Base-by-base conservation (phyloP, 345 rosid species). In the Psidium friedrichsthalianum region DNA sequence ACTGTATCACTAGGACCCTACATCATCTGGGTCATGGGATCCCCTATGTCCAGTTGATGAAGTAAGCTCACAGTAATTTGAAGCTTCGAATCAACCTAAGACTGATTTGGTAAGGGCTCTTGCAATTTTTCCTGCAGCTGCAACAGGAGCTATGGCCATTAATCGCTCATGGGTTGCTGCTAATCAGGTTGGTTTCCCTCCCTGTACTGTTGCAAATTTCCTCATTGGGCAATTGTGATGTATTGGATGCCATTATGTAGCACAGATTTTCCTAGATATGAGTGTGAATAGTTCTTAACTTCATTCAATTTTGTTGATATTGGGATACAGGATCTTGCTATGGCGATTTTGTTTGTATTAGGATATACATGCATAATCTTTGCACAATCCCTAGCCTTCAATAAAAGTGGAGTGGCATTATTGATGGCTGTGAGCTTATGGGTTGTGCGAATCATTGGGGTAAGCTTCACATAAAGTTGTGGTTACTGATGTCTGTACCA, bases 341-440 rank as follows among this genome's bases (percentile, higher is more conserved):
- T 96, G 99, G 98, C 94, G 51, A 87, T 97, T 87, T 90, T 96
- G 85, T 97, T 97, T 88, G 94, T 86, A 88, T 85, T 97, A 86
- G 99, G 99, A 88, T 97, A 97, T 85, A 92, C 91, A 1, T 98
- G 99, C 52, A 97, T 96, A 86, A 92, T 97, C 86, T 97, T 97
- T 61, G 99, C 96, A 89, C 98, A 96, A 90, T 94, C 96, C 90
- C 91, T 97, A 84, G 96, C 99, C 81, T 96, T 97, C 92, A 96
- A 95, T 86, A 97, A 97, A 93, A 97, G 95, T 88, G 99, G 99
- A 81, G 97, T 97, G 25, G 99, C 95, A 88, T 90, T 97, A 57
- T 58, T 97, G 90, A 97, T 97, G 99, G 99, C 99, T 87, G 99
- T 96, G 84, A 92, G 99, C 90, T 89, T 97, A 88, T 97, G 99